Base-by-base conservation (phyloP, 2,329 filamentous ascomycete species). In the Aschersonia sp. region DNA sequence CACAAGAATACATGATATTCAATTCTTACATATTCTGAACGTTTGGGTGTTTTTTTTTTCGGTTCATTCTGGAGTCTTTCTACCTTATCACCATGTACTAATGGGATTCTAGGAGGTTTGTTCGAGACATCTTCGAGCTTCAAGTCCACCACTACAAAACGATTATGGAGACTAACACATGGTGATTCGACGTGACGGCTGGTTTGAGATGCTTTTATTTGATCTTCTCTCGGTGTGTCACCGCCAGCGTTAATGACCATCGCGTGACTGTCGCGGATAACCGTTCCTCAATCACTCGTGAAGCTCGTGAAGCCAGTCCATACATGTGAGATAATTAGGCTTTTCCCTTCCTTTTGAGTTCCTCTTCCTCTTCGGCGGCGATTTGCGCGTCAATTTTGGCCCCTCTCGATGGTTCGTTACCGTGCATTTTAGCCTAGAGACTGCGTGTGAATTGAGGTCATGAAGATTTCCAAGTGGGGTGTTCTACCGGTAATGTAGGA, bases 21-120 rank as follows among this genome's bases (percentile, higher is more conserved):
- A 81, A 63, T 79, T 90, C 88, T 95, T 95, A 95, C 88, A 94
- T 95, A 94, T 95, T 87, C 88, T 95, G 88, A 95, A 53, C 50
- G 22, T 14, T 37, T n/a, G 14, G 35, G 41, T 31, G 35, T 29
- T 14, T 44, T 45, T 50, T 39, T 32, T 44, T 41, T 43, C 45
- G 5, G 37, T 47, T 57, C 40, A n/a, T 3, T 4, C 2, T n/a
- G 14, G 7, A 14, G 7, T 41, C 14, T 7, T 41, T 22, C 22
- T 4, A 22, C 22, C 22, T 22, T 22, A 4, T 22, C 22, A 22
- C 22, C 22, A 22, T 22, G 22, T 22, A 22, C 22, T 22, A 22
- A 22, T 22, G 22, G 22, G 2, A 22, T 22, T 4, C 22, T 22
- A 22, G 22, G 22, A 41, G 14, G 4, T 39, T 12, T 39, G 35